Evolutionary conservation across 148 eudicot species (phyloP).

Genomic region (Nepenthes gracilis): DNA sequence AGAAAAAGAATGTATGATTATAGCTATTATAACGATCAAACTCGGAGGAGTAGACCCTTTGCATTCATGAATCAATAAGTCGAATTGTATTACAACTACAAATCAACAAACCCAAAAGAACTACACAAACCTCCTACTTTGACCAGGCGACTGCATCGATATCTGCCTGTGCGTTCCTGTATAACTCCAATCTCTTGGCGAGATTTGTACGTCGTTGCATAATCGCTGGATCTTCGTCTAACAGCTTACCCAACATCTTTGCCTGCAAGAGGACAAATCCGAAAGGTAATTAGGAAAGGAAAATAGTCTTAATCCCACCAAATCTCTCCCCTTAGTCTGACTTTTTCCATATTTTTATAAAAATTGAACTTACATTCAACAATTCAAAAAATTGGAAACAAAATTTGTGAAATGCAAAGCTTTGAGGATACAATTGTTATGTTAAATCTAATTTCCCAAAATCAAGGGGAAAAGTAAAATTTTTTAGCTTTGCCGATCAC

Average conservation of each 20-base stretch:
- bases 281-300: not conserved
- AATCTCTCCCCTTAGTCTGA: not conserved
- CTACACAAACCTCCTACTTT: not conserved
- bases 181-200: conserved; percentile 77
- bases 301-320: not conserved
- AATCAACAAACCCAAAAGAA: too few species aligned
- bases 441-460: too few species aligned
- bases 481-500: too few species aligned
- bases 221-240: conserved; percentile 95
- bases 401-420: too few species aligned
- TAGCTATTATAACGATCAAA: too few species aligned
- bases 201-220: conserved; percentile 73
- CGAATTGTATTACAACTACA: not conserved
- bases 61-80: conserved; percentile 3
- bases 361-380: too few species aligned
- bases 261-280: conserved; percentile 30
- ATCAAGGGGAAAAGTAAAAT: too few species aligned
- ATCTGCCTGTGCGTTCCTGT: conserved; percentile 85
- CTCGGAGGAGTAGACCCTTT: not conserved
- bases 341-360: too few species aligned
- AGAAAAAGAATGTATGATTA: too few species aligned
- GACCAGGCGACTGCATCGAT: conserved; percentile 83
- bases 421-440: too few species aligned
- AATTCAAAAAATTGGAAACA: too few species aligned
- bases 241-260: conserved; percentile 53